A percentile compares a stretch with the other conserved stretches of the same genome.
Evolutionary conservation across 192 early-diverging fungal species (phyloP).

Genomic region (Chytriomyces sp.): DNA sequence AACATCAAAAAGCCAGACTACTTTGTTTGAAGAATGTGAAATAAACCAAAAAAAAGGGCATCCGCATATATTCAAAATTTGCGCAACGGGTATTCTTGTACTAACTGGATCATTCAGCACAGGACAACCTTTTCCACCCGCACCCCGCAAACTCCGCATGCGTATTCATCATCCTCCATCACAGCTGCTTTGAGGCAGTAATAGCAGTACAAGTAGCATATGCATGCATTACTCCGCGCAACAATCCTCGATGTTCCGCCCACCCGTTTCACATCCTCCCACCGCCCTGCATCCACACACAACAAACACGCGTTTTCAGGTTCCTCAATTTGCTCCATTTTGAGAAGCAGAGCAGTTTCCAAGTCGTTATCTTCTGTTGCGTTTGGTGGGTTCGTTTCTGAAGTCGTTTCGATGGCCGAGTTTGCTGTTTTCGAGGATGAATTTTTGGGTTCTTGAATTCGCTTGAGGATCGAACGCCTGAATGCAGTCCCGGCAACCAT

Average conservation of each 20-base stretch:
- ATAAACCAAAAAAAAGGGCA: not conserved
- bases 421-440: too few species aligned
- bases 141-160: not conserved
- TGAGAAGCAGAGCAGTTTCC: not conserved
- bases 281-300: constrained; percentile 25
- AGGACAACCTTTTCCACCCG: not conserved
- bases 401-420: too few species aligned
- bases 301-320: constrained; percentile 7
- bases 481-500: not conserved
- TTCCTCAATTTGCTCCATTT: not conserved
- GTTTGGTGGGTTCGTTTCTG: not conserved
- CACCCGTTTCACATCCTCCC: constrained; percentile 1
- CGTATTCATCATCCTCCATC: constrained; percentile 2
- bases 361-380: not conserved
- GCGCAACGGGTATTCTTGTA: too few species aligned
- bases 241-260: constrained; percentile 10
- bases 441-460: not conserved
- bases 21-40: constrained; percentile 60
- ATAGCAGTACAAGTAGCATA: constrained; percentile 20
- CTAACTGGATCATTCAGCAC: not conserved
- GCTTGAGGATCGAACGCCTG: not conserved
- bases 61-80: too few species aligned
- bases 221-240: constrained; percentile 1
- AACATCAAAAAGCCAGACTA: constrained; percentile 97
- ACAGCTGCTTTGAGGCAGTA: constrained; percentile 21